Evolutionary conservation across 208 protist genomes (phyloP), one percentile per base, ranked within the genome.

Genomic region (Leptomonas pyrrhocoris): DNA sequence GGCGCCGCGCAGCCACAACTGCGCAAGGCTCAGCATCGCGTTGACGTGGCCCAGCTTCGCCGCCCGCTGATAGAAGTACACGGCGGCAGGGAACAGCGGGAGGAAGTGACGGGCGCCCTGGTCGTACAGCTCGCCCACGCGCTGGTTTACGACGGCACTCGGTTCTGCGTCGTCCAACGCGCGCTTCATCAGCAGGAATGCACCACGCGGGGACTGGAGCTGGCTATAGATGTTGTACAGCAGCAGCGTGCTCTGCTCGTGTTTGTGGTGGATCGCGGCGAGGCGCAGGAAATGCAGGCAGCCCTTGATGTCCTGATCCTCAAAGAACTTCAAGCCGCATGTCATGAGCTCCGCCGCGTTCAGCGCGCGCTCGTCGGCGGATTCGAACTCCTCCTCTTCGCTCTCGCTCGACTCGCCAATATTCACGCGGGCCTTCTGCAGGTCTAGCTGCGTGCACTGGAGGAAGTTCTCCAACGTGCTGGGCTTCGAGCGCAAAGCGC

Each of bases 21-120:
- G 88, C 9, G 93, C 86, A 23, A 95, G 81, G 50, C 80, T 82
- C 45, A 95, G 79, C 93, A 97, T 95, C 19, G 88, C 85, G 63
- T 86, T 82, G n/a, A 92, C 85, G 70, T 80, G 84, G 21, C 93
- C 93, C 23, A 86, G 78, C 59, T 84, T 68, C 25, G 93, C 93
- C 28, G 93, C 93, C 42, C 90, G 93, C 78, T 97, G 88, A 79
- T 93, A 95, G 67, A 95, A 97, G 78, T 92, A 89, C 30, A 97
- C 31, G 7, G 93, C 90, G 23, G 88, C 89, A 12, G 90, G 89
- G 75, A 97, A 95, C 36, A 95, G 70, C 2, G 93, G 90, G 13
- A 93, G 79, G 61, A 97, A 95, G 80, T 93, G 77, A 45, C 86
- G 81, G 9, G 83, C 85, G 7, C 90, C 93, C n/a, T 81, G 64